Conservation (phyloP, 2,329 filamentous ascomycete genomes). For the Calonectria fujianensis region DNA sequence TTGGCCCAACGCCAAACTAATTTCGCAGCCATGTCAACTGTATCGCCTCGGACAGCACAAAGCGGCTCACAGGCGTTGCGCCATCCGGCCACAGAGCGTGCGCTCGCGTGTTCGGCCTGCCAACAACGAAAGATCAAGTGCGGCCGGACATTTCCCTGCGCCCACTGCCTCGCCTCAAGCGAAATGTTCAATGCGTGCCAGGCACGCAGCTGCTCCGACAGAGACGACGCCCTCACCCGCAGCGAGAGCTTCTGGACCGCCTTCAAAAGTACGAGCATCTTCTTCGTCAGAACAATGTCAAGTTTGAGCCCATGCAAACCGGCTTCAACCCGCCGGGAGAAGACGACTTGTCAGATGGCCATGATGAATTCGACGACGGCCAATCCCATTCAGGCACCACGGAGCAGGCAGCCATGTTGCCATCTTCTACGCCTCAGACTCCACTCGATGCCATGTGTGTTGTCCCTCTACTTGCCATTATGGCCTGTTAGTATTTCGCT, state of each 20-base stretch:
- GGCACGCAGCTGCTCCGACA: conserved; percentile 59
- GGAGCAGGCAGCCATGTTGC: neutral
- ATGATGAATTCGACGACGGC: conserved; percentile 1
- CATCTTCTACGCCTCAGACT: neutral
- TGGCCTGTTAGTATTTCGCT: neutral
- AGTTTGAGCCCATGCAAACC: conserved; percentile 69
- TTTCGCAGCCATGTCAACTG: neutral
- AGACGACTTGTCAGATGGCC: neutral
- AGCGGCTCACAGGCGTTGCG: neutral
- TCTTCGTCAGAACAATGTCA: conserved; percentile 72
- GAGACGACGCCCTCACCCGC: conserved; percentile 68
- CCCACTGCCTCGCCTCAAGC: conserved; percentile 70
- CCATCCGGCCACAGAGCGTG: conserved; percentile 43
- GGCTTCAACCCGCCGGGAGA: conserved; percentile 13
- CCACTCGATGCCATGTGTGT: neutral
- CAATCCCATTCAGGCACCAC: neutral
- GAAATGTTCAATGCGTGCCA: conserved; percentile 65
- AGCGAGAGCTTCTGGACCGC: conserved; percentile 75
- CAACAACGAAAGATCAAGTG: conserved; percentile 80
- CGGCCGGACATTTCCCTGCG: conserved; percentile 75
- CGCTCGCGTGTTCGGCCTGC: conserved; percentile 74
- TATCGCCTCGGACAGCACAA: neutral
- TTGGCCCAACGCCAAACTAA: neutral
- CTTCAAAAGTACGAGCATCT: conserved; percentile 75
- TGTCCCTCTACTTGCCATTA: neutral